phyloP scores from a whole-genome alignment of 805 yeast genomes.

The Myxozyma lipomycoides region DNA sequence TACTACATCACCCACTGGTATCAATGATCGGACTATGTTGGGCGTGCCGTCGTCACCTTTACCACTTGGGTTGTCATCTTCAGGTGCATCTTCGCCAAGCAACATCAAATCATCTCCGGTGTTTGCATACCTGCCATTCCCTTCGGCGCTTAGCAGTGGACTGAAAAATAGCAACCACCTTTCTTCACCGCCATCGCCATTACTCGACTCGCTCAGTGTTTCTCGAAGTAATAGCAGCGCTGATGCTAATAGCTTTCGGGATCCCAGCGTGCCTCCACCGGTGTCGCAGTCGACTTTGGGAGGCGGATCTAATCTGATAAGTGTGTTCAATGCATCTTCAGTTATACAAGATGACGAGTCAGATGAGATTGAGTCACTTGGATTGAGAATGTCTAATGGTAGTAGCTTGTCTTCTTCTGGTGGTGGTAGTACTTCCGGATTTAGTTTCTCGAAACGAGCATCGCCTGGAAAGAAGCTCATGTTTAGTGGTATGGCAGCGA shows the following conservation, averaged over 20 bases:
- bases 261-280: background rate
- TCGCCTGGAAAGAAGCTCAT: constrained; percentile 12
- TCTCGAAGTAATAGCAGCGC: constrained; percentile 5
- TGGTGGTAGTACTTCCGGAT: background rate
- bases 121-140: background rate
- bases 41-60: background rate
- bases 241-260: constrained; percentile 2
- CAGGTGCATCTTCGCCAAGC: background rate
- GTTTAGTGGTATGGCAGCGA: constrained; percentile 19
- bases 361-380: constrained; percentile 2
- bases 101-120: background rate
- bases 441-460: constrained; percentile 9
- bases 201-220: constrained; percentile 1
- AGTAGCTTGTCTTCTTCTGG: constrained; percentile 3
- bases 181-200: constrained; percentile 7
- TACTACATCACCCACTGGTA: background rate
- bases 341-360: constrained; percentile 2
- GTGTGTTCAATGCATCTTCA: constrained; percentile 7
- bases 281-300: background rate
- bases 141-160: constrained; percentile 4
- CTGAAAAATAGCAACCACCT: constrained; percentile 1
- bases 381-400: background rate
- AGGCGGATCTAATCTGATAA: constrained; percentile 10
- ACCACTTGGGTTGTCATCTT: background rate
- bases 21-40: background rate